Evolutionary conservation across 805 yeast genomes (phyloP).

Genomic region (Kodamaea neixiangensis): DNA sequence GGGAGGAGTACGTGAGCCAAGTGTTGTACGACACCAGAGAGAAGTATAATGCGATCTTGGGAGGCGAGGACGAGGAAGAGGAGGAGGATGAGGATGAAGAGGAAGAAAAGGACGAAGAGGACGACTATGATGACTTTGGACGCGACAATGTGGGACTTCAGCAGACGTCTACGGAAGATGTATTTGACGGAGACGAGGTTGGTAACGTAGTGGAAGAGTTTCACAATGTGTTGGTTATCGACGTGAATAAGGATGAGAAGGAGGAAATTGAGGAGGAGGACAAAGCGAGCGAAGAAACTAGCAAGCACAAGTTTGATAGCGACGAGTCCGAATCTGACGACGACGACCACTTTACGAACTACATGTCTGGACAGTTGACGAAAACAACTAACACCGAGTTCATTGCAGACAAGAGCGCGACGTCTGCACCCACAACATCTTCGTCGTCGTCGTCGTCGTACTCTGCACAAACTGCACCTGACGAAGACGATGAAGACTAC

Average conservation of each 20-base stretch:
- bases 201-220: constrained; percentile 3
- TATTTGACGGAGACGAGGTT: constrained; percentile 10
- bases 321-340: constrained; percentile 44
- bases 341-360: constrained; percentile 64
- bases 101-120: constrained; percentile 30
- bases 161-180: constrained; percentile 9
- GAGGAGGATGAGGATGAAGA: constrained; percentile 32
- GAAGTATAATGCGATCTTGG: constrained; percentile 90
- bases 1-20: constrained; percentile 83
- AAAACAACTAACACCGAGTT: constrained; percentile 43
- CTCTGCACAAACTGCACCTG: constrained; percentile 5
- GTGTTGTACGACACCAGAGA: constrained; percentile 87
- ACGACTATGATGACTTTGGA: constrained; percentile 24
- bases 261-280: not conserved
- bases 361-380: constrained; percentile 74
- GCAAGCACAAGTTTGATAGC: constrained; percentile 19
- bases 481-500: constrained; percentile 57
- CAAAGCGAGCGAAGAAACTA: not conserved
- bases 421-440: not conserved
- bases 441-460: not conserved
- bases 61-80: constrained; percentile 66
- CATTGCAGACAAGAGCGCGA: not conserved
- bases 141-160: not conserved
- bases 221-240: constrained; percentile 9
- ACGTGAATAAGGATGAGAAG: constrained; percentile 18